These are phyloP conservation scores for Leishmania gerbilli DNA, from an alignment of 208 protist genomes.

Conservation along the genomic window DNA sequence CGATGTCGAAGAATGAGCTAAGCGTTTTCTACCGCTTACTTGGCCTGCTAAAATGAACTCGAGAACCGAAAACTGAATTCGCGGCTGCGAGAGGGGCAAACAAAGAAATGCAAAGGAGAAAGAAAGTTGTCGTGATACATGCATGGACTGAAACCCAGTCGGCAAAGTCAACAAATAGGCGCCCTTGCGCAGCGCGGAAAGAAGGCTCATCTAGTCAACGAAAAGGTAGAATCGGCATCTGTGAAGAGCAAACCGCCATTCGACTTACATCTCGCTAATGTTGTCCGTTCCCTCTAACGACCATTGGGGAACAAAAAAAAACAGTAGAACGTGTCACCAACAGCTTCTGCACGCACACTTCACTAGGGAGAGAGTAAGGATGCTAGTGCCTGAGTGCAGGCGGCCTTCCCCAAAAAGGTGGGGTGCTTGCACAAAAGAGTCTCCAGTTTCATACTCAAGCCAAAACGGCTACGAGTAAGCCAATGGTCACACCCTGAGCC, in stretches of 20 bases:
- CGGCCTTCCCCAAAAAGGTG: neutral
- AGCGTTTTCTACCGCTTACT: neutral
- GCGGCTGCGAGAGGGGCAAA: constrained; percentile 2
- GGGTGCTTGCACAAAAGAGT: neutral
- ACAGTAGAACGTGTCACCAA: neutral
- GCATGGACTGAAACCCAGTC: neutral
- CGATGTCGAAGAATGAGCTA: neutral
- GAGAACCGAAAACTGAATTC: constrained; percentile 1
- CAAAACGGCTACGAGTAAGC: constrained; percentile 1
- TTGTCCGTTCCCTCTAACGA: constrained; percentile 7
- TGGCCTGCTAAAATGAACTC: neutral
- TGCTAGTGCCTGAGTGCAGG: neutral
- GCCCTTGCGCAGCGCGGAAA: constrained; percentile 1
- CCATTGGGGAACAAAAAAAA: neutral
- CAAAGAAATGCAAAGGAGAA: constrained; percentile 11
- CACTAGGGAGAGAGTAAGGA: neutral
- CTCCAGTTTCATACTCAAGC: constrained; percentile 27
- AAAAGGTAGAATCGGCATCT: neutral
- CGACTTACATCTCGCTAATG: constrained; percentile 4
- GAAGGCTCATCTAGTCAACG: constrained; percentile 1
- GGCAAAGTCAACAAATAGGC: neutral
- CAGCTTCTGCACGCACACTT: neutral
- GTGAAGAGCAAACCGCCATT: constrained; percentile 1
- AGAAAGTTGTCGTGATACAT: constrained; percentile 3
- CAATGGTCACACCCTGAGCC: constrained; percentile 23